A percentile compares a stretch with the other conserved stretches of the same genome.
Conservation (phyloP, 306 rosid genomes). For the Glycine tomentella region DNA sequence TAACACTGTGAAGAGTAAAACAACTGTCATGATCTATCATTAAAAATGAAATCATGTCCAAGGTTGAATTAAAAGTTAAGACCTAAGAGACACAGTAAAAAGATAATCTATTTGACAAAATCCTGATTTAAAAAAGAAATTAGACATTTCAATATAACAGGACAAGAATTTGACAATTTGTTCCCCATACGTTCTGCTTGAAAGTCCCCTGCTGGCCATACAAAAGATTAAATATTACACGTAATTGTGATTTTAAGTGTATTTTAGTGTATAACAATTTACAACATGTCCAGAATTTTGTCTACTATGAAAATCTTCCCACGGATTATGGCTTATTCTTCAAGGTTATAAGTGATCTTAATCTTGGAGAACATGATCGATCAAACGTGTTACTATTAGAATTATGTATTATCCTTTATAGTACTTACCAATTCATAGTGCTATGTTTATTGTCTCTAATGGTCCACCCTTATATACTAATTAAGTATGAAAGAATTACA, state of each 20-base stretch:
- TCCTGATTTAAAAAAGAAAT: no score
- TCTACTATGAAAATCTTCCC: conserved; percentile 19
- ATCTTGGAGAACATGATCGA: background rate
- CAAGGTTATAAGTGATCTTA: background rate
- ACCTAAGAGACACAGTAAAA: conserved; percentile 23
- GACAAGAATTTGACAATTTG: background rate
- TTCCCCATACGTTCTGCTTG: conserved; percentile 13
- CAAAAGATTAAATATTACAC: conserved; percentile 30
- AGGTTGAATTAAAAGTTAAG: background rate
- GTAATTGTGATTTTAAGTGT: background rate
- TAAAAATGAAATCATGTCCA: conserved; percentile 8
- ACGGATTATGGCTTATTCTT: conserved; percentile 29
- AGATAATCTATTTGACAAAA: conserved; percentile 1
- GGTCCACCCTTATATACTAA: conserved; percentile 8
- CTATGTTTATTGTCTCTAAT: background rate
- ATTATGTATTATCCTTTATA: background rate
- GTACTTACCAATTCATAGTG: background rate
- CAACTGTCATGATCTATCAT: background rate
- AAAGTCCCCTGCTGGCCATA: conserved; percentile 6
- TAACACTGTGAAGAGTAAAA: conserved; percentile 20
- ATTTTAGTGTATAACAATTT: background rate
- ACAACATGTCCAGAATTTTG: background rate
- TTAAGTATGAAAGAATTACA: background rate
- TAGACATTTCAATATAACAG: conserved; percentile 38
- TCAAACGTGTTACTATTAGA: background rate